Conservation (phyloP, 1,139 yeast species). For the Pichia sp. region DNA sequence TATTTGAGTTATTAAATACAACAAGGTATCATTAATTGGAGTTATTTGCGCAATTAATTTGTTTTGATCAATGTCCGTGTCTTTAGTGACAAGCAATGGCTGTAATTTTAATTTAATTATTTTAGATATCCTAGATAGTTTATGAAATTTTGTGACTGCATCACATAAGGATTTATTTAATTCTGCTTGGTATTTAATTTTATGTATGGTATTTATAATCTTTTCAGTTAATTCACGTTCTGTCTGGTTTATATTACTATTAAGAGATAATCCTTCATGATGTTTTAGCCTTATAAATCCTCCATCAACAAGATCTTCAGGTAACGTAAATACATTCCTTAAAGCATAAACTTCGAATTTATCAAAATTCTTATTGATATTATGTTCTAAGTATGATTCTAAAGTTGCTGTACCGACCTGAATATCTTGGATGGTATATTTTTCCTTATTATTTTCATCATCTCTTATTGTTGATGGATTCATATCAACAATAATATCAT, state of each 20-base stretch:
- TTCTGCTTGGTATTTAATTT: conserved; percentile 39
- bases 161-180: conserved; percentile 39
- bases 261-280: conserved; percentile 50
- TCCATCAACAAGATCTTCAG: conserved; percentile 55
- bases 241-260: conserved; percentile 20
- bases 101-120: conserved; percentile 1
- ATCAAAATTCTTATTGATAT: conserved; percentile 82
- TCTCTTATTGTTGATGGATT: background rate
- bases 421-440: conserved; percentile 41
- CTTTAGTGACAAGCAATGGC: background rate
- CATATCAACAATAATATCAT: background rate
- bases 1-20: conserved; percentile 8
- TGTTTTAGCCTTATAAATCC: conserved; percentile 69
- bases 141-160: conserved; percentile 17
- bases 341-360: conserved; percentile 78
- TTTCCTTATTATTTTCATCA: conserved; percentile 8
- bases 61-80: background rate
- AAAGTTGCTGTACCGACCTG: conserved; percentile 72
- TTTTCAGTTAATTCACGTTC: conserved; percentile 32
- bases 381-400: conserved; percentile 69
- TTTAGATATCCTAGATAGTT: conserved; percentile 2
- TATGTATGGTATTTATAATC: conserved; percentile 26
- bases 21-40: conserved; percentile 11
- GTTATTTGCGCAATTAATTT: conserved; percentile 2
- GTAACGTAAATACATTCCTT: conserved; percentile 69